These are phyloP conservation scores for Backusella luteola DNA, from an alignment of 192 early-diverging fungal species.

Conservation along the genomic window DNA sequence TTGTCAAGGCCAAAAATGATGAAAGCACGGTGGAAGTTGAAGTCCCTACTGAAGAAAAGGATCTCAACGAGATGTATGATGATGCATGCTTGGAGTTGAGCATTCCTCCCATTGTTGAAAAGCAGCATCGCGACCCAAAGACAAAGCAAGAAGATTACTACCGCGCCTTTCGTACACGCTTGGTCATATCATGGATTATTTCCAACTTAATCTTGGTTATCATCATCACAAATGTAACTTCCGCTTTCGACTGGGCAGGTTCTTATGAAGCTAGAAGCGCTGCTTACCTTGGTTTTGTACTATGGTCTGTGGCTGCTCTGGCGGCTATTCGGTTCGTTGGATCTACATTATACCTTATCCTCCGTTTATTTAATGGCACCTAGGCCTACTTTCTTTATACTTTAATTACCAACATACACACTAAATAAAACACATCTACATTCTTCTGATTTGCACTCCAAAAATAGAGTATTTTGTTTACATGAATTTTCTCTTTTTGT, in stretches of 20 bases:
- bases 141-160: slow-evolving; percentile 75
- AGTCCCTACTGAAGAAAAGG: slow-evolving; percentile 59
- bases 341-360: slow-evolving; percentile 48
- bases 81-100: slow-evolving; percentile 63
- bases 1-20: slow-evolving; percentile 49
- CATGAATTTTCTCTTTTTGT: background rate
- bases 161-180: slow-evolving; percentile 73
- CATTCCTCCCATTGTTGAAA: slow-evolving; percentile 35
- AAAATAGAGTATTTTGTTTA: background rate
- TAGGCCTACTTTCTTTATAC: background rate
- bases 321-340: slow-evolving; percentile 69
- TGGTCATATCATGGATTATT: slow-evolving; percentile 76
- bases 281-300: slow-evolving; percentile 63
- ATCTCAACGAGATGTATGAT: slow-evolving; percentile 84
- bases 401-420: background rate
- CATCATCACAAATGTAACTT: slow-evolving; percentile 54
- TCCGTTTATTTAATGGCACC: background rate
- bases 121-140: slow-evolving; percentile 59
- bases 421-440: background rate
- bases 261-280: slow-evolving; percentile 36
- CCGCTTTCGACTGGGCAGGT: slow-evolving; percentile 31
- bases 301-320: slow-evolving; percentile 73
- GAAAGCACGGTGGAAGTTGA: slow-evolving; percentile 48
- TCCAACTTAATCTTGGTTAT: slow-evolving; percentile 68
- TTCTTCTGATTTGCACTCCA: background rate